phyloP scores from a whole-genome alignment of 441 rosid species.

The Erysimum cheiri region DNA sequence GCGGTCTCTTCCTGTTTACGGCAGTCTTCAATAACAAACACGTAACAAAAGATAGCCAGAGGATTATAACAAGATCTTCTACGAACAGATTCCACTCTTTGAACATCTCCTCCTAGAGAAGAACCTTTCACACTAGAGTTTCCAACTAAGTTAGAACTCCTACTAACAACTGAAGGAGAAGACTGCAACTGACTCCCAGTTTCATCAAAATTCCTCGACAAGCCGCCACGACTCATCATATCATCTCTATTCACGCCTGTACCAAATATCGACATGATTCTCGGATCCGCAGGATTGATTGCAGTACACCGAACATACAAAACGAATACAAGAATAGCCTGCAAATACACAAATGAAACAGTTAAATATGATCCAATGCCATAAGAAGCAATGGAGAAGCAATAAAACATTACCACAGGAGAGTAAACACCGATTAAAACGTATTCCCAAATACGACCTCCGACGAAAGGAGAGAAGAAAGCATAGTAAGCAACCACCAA shows the following conservation, averaged over 20 bases:
- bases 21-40: slow-evolving; percentile 74
- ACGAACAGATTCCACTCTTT: slow-evolving; percentile 31
- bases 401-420: slow-evolving; percentile 65
- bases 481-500: slow-evolving; percentile 76
- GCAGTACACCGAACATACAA: slow-evolving; percentile 73
- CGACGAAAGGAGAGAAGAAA: slow-evolving; percentile 74
- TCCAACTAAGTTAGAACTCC: slow-evolving; percentile 64
- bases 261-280: slow-evolving; percentile 66
- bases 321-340: slow-evolving; percentile 68
- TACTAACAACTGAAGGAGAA: slow-evolving; percentile 80
- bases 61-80: slow-evolving; percentile 38
- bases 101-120: slow-evolving; percentile 48
- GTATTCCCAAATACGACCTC: slow-evolving; percentile 73
- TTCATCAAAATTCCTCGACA: slow-evolving; percentile 59
- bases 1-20: slow-evolving; percentile 45
- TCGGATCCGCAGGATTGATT: slow-evolving; percentile 77
- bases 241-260: slow-evolving; percentile 36
- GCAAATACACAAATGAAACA: slow-evolving; percentile 23
- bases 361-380: background rate
- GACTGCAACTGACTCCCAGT: slow-evolving; percentile 61
- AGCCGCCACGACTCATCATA: background rate
- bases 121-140: slow-evolving; percentile 82
- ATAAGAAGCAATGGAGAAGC: background rate
- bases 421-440: slow-evolving; percentile 57
- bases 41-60: slow-evolving; percentile 58